Base-by-base conservation (phyloP, 2,329 filamentous ascomycete species). In the Fusarium bulbicola region DNA sequence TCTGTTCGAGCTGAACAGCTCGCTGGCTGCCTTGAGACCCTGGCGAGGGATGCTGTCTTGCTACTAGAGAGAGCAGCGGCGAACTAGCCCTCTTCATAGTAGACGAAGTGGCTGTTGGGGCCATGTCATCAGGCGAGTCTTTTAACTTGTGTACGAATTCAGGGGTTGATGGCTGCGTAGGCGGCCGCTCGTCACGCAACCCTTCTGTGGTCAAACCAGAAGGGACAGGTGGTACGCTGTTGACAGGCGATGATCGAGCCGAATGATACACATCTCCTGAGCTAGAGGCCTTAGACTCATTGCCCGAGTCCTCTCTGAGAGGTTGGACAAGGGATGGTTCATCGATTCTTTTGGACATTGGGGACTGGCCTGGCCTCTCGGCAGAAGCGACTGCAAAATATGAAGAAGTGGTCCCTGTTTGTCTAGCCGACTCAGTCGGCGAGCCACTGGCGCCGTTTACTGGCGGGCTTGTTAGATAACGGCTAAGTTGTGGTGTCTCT, bases 241-340 rank as follows among this genome's bases (percentile, higher is more conserved):
- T 59, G 43, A 42, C 24, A 7, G 77, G 76, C 3, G 77, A 78
- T 10, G 74, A 70, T 10, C 58, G 70, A 21, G 77, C 76, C 20
- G 77, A 79, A 60, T 70, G 66, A 45, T 70, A 72, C 14, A 63
- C 63, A 34, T 77, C 68, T 24, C 54, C 64, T 42, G 74, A 70
- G 53, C 63, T 66, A 40, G 68, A 72, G 45, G 60, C 58, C 62
- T 75, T 75, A 37, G 63, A 61, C 26, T 70, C 76, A 20, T 72
- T 59, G 45, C 63, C 68, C 13, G 74, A 69, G 43, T 74, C 65
- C 28, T 75, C 72, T 26, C 73, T 70, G 32, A 77, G 68, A 40
- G 64, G 70, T 18, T 45, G 59, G 26, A 68, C 50, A 14, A 76
- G 69, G 45, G 75, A 69, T 24, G 65, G 53, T 36, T 72, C 66